Conservation (phyloP, 352 stramenopile genomes). For the Pythium scleroteichum region DNA sequence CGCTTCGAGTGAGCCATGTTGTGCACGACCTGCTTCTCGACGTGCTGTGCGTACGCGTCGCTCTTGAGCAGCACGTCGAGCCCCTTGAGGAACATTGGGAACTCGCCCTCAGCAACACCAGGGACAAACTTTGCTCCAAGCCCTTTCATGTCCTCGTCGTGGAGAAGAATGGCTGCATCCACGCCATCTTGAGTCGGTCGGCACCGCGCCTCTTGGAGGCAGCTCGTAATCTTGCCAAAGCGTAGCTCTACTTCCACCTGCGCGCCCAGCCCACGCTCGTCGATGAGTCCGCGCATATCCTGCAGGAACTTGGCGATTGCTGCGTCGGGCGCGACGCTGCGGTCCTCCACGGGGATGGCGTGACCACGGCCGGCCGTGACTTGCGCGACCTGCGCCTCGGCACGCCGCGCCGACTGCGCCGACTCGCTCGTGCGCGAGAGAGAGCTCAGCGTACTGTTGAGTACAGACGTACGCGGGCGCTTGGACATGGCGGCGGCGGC, state of each 20-base stretch:
- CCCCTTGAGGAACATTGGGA: slow-evolving; percentile 60
- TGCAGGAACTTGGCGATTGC: slow-evolving; percentile 84
- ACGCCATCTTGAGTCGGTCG: slow-evolving; percentile 67
- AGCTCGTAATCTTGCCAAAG: slow-evolving; percentile 80
- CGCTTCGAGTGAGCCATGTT: slow-evolving; percentile 78
- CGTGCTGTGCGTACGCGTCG: slow-evolving; percentile 70
- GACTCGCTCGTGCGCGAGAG: slow-evolving; percentile 80
- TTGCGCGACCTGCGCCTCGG: slow-evolving; percentile 73
- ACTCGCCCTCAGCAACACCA: slow-evolving; percentile 71
- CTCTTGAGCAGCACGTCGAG: slow-evolving; percentile 69
- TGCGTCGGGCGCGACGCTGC: slow-evolving; percentile 61
- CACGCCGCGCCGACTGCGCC: slow-evolving; percentile 64
- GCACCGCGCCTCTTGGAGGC: slow-evolving; percentile 71
- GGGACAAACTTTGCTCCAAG: slow-evolving; percentile 81
- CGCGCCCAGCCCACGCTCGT: slow-evolving; percentile 75
- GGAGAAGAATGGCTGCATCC: slow-evolving; percentile 72
- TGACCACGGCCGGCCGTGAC: slow-evolving; percentile 72
- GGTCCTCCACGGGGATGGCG: slow-evolving; percentile 70
- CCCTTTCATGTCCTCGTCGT: slow-evolving; percentile 74
- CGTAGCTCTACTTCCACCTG: slow-evolving; percentile 85
- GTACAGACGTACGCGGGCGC: slow-evolving; percentile 40
- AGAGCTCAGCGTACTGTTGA: slow-evolving; percentile 73
- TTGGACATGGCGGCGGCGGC: slow-evolving; percentile 54
- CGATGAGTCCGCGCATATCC: slow-evolving; percentile 72
- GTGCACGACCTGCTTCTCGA: slow-evolving; percentile 81